These are phyloP conservation scores for Globisporangium orthogonon DNA, from an alignment of 352 stramenopile species.

Conservation along the genomic window DNA sequence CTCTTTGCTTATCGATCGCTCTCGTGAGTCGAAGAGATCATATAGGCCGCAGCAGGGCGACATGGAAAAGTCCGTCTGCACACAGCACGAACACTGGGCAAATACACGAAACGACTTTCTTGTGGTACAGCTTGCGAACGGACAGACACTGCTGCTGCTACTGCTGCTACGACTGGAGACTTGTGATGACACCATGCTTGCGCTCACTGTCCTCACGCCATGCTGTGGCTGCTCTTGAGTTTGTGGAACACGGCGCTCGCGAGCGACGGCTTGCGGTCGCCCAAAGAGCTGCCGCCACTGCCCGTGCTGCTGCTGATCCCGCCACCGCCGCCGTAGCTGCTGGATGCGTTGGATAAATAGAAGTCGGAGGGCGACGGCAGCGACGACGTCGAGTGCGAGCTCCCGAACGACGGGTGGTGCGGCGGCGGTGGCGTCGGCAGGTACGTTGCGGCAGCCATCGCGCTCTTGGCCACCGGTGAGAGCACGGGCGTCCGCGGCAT, in stretches of 20 bases:
- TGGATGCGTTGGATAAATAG: slow-evolving; percentile 30
- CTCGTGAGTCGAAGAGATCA: too few relatives aligned
- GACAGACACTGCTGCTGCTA: neutral
- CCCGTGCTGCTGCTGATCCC: slow-evolving; percentile 2
- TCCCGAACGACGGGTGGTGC: slow-evolving; percentile 6
- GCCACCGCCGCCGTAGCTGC: too few relatives aligned
- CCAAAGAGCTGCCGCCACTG: slow-evolving; percentile 7
- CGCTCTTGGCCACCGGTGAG: slow-evolving; percentile 8
- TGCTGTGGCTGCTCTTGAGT: slow-evolving; percentile 32
- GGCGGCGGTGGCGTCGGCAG: slow-evolving; percentile 10
- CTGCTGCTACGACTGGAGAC: neutral
- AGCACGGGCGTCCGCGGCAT: slow-evolving; percentile 16
- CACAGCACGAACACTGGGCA: neutral
- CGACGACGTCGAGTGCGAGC: slow-evolving; percentile 10
- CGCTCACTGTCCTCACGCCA: neutral
- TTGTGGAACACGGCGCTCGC: slow-evolving; percentile 50
- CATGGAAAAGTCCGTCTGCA: too few relatives aligned
- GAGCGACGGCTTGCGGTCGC: slow-evolving; percentile 45
- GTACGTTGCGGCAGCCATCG: neutral
- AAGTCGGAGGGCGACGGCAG: slow-evolving; percentile 24
- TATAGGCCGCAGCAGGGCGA: too few relatives aligned
- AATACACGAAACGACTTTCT: neutral
- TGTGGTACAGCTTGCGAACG: neutral
- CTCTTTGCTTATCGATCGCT: too few relatives aligned
- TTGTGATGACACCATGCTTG: neutral